Base-by-base conservation (phyloP, 2,329 filamentous ascomycete species). In the Penicillium sp. region DNA sequence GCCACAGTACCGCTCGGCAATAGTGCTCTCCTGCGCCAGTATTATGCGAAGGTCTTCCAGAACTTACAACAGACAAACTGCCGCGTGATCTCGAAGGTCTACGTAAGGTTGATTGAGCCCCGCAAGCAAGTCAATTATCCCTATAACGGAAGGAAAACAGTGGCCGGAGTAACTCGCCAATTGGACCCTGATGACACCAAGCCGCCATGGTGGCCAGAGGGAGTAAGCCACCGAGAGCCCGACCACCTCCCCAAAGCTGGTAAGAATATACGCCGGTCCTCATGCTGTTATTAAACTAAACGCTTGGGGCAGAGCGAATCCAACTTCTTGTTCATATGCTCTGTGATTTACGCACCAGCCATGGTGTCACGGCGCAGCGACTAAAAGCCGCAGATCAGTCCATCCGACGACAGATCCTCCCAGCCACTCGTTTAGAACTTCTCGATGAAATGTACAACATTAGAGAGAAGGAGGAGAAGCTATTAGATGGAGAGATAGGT, bases 101-200 rank as follows among this genome's bases (percentile, higher is more conserved):
- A 65, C 45, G 57, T 69, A 54, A 69, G 67, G 47, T 49, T 67
- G n/a, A 60, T 69, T 4, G 66, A 69, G 47, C 66, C 66, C 10
- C 64, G 66, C 29, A 69, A 69, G 33, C 66, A 69, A 49, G 66
- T 66, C 22, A 67, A 68, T 38, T 67, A 64, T 31, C 66, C 66
- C 8, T 69, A 69, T 44, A 69, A 68, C 42, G 66, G 66, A 28
- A 58, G 64, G 25, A 68, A 66, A 40, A 59, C 62, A 13, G 56
- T 67, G 14, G 59, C 56, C 9, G 66, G 66, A 5, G 49, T 49
- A 14, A 60, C 64, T 5, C 62, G 63, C 28, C 61, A 67, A 41
- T 52, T 66, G 11, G 60, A 67, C 16, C 66, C 66, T 2, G 65
- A 68, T 34, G 51, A 59, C 38, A 69, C 66, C 8, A 69, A 66